These are phyloP conservation scores for Hanseniaspora pseudoguilliermondii DNA, from an alignment of 805 yeast species.

Conservation along the genomic window DNA sequence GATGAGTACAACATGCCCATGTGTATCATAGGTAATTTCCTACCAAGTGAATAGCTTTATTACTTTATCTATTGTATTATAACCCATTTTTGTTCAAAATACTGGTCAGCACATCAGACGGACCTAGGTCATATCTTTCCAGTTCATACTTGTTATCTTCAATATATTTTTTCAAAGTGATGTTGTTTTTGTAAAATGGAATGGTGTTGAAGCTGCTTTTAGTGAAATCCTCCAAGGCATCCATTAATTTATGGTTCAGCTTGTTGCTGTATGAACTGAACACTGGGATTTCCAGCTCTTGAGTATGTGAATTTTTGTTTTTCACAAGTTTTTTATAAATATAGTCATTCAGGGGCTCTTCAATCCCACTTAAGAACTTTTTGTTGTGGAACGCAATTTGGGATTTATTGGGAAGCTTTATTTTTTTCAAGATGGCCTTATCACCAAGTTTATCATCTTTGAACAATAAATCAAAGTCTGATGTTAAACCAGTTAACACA, in stretches of 20 bases:
- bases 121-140: slow-evolving; percentile 18
- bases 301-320: slow-evolving; percentile 20
- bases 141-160: slow-evolving; percentile 14
- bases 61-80: background rate
- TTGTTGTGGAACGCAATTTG: slow-evolving; percentile 27
- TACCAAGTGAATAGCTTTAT: slow-evolving; percentile 42
- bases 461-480: slow-evolving; percentile 5
- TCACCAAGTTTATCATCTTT: background rate
- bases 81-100: slow-evolving; percentile 9
- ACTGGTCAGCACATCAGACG: slow-evolving; percentile 24
- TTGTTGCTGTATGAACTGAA: slow-evolving; percentile 25
- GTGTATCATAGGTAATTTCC: slow-evolving; percentile 89
- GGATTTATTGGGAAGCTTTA: slow-evolving; percentile 7
- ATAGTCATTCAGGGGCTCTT: slow-evolving; percentile 26
- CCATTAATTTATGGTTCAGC: slow-evolving; percentile 20
- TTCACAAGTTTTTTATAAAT: slow-evolving; percentile 25
- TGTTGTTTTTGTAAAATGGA: slow-evolving; percentile 25
- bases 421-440: slow-evolving; percentile 4
- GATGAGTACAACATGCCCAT: slow-evolving; percentile 91
- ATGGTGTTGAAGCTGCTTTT: slow-evolving; percentile 25
- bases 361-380: slow-evolving; percentile 23
- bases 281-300: slow-evolving; percentile 22
- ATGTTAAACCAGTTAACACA: slow-evolving; percentile 1
- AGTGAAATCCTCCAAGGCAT: slow-evolving; percentile 27
- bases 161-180: slow-evolving; percentile 20